Evolutionary conservation across 192 early-diverging fungal genomes (phyloP), one percentile per base, ranked within the genome.

Genomic region (Gorgonomyces haynaldii): DNA sequence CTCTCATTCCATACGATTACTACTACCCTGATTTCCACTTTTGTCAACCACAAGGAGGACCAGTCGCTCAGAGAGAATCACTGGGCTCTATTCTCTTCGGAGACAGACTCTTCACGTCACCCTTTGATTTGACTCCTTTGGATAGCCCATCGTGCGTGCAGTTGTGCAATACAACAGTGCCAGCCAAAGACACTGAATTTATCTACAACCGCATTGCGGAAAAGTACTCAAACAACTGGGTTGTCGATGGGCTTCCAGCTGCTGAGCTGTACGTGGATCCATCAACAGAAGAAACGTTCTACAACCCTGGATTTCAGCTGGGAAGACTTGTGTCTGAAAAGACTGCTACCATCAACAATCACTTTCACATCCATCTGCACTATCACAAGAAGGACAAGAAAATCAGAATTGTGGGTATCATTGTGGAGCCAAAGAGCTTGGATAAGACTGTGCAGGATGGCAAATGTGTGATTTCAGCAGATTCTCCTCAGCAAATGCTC

Each of bases 31-130:
- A 67, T 42, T 92, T 96, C 61, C 81, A 86, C 57, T 89, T 91
- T 57, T 95, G 91, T 60, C 48, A 59, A 40, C 85, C 85, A 1
- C 56, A 68, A 22, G 79, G 74, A 1, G 69, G 34, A 10, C 53
- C 63, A 22, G 37, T 42, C 19, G 24, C 75, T 4, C 56, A 73
- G 46, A 56, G 82, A 19, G 93, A 95, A 64, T 83, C 77, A 1
- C 70, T 97, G 41, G 93, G 93, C 26, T 82, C 78, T 51, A 91
- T 97, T 32, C 63, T 97, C 24, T 97, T 97, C 83, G 94, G 94
- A 4, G 91, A 97, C 51, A 77, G 93, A 25, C 84, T 97, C 53
- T 90, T 79, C 45, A 77, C 66, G 40, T 91, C 89, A 2, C 72
- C 68, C 2, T 87, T 88, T 52, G 57, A 88, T 66, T 76, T 94